Base-by-base conservation (phyloP, 179 eudicot genomes). In the Silene coronaria region DNA sequence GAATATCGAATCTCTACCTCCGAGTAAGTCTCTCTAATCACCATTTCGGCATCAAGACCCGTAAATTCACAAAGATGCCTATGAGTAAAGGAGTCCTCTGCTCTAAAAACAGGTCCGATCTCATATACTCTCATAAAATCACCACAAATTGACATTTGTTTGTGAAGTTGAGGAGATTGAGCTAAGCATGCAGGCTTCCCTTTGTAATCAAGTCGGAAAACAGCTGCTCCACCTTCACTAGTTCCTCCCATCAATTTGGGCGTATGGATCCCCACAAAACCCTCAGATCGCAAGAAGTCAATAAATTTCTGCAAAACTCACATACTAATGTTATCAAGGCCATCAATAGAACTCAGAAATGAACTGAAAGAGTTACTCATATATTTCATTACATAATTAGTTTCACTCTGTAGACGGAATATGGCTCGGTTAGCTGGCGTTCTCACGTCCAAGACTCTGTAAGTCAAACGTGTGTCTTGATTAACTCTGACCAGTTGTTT, bases 21-120 rank as follows among this genome's bases (percentile, higher is more conserved):
- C 45, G 96, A 86, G 77, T 94, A 94, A 80, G 89, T 89, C 82
- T 92, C 90, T 80, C 88, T 90, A 57, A 94, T 94, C 83, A 89
- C 97, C 98, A 94, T 92, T 84, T 94, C 98, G 38, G 86, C 96
- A 83, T 94, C 98, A 83, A 94, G 98, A 66, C 97, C 98, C 13
- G 87, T 90, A 77, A 94, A 94, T 82, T 94, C 98, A 69, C 98
- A 94, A 60, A 94, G 82, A 77, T 94, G 98, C 77, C 96, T 86
- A 73, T 94, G 96, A 22, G 98, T 94, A 68, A 57, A 92, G 14
- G 98, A 94, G 76, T 92, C 94, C 82, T 94, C 98, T 8, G 98
- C 98, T 80, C 98, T 92, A 75, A 88, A 94, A 71, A 94, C 98
- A 71, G 94, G 90, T 70, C 98, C 98, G 70, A 90, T 80, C 85